Evolutionary conservation across 78 protist species (phyloP).

Genomic region (Dictyostelium brefeldianum): DNA sequence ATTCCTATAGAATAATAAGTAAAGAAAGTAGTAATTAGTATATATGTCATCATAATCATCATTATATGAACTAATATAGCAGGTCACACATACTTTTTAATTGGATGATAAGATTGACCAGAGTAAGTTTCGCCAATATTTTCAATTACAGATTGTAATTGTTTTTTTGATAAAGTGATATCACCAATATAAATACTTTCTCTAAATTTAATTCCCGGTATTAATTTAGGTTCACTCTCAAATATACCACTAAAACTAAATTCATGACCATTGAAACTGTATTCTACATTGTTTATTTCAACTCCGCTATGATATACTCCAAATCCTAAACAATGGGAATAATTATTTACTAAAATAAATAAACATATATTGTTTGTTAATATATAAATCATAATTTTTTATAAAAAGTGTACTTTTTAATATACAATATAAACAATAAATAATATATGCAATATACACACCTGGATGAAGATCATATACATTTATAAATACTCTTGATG

Average conservation of each 20-base stretch:
- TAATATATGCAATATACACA: constrained; percentile 1
- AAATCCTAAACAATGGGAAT: constrained; percentile 28
- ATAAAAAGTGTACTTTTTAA: background rate
- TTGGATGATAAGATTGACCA: constrained; percentile 53
- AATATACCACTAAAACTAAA: constrained; percentile 47
- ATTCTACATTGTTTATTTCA: constrained; percentile 41
- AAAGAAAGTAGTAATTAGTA: background rate
- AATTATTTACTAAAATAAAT: background rate
- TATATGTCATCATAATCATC: no score
- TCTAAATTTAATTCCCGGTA: constrained; percentile 26
- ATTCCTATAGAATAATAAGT: constrained; percentile 1
- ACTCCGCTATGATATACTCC: constrained; percentile 73
- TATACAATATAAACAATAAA: background rate
- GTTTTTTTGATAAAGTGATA: constrained; percentile 3
- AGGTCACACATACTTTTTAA: constrained; percentile 25
- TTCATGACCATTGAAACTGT: constrained; percentile 64
- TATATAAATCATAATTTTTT: background rate
- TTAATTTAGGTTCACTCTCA: constrained; percentile 44
- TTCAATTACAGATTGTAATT: constrained; percentile 26
- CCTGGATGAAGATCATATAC: constrained; percentile 68
- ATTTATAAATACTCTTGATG: constrained; percentile 40
- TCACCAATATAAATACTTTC: constrained; percentile 55
- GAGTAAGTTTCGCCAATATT: constrained; percentile 36
- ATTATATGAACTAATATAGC: background rate
- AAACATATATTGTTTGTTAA: background rate